A percentile compares a stretch with the other conserved stretches of the same genome.
phyloP scores from a whole-genome alignment of 148 eudicot species.

The Oxyria digyna region DNA sequence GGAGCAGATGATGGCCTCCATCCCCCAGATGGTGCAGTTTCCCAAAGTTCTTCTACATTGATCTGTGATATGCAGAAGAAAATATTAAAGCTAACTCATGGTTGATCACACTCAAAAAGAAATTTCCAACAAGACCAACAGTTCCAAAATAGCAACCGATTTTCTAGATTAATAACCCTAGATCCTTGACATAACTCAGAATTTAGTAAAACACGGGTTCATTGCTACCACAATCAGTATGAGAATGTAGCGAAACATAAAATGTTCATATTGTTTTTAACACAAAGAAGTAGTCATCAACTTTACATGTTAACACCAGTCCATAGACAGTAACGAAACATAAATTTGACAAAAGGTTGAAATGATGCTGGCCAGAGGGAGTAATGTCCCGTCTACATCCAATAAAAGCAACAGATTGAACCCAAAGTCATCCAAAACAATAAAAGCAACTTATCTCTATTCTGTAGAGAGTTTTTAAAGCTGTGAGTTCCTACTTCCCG shows the following conservation, averaged over 20 bases:
- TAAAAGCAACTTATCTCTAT: background rate
- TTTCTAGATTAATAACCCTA: background rate
- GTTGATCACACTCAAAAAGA: background rate
- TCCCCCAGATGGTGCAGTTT: slow-evolving; percentile 60
- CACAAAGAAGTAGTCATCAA: background rate
- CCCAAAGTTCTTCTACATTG: slow-evolving; percentile 56
- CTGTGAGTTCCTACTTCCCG: slow-evolving; percentile 2
- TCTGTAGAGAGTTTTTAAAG: background rate
- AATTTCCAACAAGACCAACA: background rate
- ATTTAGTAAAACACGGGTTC: background rate
- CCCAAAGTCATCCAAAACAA: background rate
- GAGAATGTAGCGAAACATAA: background rate
- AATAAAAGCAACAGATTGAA: background rate
- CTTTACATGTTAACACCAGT: background rate
- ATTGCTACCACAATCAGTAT: background rate
- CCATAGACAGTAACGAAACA: background rate
- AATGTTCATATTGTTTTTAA: background rate
- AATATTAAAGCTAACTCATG: background rate
- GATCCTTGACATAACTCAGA: background rate
- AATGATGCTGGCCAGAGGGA: background rate
- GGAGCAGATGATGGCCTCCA: slow-evolving; percentile 94
- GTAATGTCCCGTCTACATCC: background rate
- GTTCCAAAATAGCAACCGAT: background rate
- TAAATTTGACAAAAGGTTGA: background rate
- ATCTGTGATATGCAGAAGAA: slow-evolving; percentile 23